Evolutionary conservation across 441 rosid genomes (phyloP).

Genomic region (Populus hybrid): DNA sequence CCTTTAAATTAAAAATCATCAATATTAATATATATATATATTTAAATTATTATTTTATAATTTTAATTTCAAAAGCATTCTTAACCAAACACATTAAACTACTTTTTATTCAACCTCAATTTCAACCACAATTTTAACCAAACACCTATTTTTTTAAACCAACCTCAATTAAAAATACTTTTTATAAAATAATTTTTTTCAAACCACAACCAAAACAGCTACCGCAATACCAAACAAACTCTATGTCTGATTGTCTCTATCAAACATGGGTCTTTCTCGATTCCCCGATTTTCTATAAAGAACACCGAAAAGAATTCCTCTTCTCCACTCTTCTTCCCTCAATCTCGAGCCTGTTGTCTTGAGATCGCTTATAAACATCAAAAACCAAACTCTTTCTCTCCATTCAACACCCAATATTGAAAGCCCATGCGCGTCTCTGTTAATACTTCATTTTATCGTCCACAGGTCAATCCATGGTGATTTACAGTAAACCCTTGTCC

Average conservation of each 20-base stretch:
- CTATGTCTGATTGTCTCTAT: not conserved
- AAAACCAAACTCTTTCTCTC: conserved; percentile 8
- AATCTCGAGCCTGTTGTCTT: not conserved
- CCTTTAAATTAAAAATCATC: no score
- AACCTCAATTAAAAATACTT: no score
- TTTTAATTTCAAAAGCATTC: no score
- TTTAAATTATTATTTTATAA: no score
- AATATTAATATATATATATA: no score
- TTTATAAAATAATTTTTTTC: no score
- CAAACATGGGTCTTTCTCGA: conserved; percentile 30
- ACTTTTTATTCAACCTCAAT: no score
- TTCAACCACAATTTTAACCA: no score
- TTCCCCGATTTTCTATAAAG: conserved; percentile 13
- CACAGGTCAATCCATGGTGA: conserved; percentile 23
- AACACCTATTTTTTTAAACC: no score
- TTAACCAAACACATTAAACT: no score
- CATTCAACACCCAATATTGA: not conserved
- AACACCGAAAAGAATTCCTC: conserved; percentile 5
- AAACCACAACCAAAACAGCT: no score
- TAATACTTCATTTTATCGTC: not conserved
- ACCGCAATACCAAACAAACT: no score
- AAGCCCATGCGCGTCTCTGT: conserved; percentile 1
- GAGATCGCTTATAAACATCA: conserved; percentile 2
- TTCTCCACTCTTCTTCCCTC: not conserved
- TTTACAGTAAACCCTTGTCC: conserved; percentile 18